Percentiles rank a stretch among this genome's conserved stretches.
phyloP scores from a whole-genome alignment of 345 rosid genomes.

The Dipteronia sinensis region DNA sequence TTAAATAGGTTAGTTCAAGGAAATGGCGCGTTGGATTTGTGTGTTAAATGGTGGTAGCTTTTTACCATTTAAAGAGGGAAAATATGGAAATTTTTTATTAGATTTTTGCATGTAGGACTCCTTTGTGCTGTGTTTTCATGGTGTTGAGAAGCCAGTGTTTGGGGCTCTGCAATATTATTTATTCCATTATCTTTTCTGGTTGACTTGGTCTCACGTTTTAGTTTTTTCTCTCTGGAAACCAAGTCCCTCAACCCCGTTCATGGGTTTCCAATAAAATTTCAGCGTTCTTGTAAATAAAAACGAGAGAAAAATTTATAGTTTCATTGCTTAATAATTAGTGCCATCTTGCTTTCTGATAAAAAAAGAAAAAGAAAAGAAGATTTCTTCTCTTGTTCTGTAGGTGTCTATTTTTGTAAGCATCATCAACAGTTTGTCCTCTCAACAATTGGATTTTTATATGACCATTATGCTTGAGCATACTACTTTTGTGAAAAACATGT shows the following conservation, averaged over 20 bases:
- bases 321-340: not conserved
- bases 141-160: not conserved
- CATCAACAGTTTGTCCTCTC: not conserved
- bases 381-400: not conserved
- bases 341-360: not conserved
- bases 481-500: not conserved
- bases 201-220: not conserved
- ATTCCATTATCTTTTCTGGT: not conserved
- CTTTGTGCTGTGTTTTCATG: not conserved
- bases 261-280: not conserved
- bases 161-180: not conserved
- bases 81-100: not conserved
- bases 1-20: constrained; percentile 7
- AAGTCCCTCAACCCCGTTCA: no score
- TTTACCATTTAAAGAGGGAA: not conserved
- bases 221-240: no score
- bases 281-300: not conserved
- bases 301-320: not conserved
- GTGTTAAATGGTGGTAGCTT: not conserved
- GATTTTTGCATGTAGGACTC: not conserved
- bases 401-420: not conserved
- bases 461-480: not conserved
- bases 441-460: not conserved
- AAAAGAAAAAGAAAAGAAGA: no score
- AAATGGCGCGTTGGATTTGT: not conserved